Percentiles rank a stretch among this genome's conserved stretches.
These are phyloP conservation scores for Xylariaceae sp. DNA, from an alignment of 2,329 filamentous ascomycete species.

Conservation along the genomic window DNA sequence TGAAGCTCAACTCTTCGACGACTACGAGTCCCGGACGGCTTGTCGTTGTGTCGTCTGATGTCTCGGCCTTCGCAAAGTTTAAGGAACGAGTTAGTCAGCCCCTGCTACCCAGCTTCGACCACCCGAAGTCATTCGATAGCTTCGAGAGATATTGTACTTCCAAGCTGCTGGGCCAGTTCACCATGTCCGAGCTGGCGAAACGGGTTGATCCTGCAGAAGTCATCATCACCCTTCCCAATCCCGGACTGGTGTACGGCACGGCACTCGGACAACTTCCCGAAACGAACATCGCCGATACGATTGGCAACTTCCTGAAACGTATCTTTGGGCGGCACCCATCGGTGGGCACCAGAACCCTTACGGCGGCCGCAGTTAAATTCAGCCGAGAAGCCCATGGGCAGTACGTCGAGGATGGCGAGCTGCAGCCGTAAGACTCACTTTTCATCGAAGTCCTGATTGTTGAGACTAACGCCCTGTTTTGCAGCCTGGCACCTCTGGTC, in stretches of 20 bases:
- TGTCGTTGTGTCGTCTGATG: slow-evolving; percentile 22
- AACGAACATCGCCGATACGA: too few species aligned
- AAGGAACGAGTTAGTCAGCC: slow-evolving; percentile 4
- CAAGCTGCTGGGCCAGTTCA: slow-evolving; percentile 26
- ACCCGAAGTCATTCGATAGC: not conserved
- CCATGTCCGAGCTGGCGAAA: slow-evolving; percentile 22
- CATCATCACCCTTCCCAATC: slow-evolving; percentile 8
- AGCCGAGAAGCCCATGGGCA: slow-evolving; percentile 11
- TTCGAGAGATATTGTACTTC: slow-evolving; percentile 13
- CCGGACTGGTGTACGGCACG: slow-evolving; percentile 11
- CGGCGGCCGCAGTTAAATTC: slow-evolving; percentile 5
- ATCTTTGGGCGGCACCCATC: slow-evolving; percentile 3
- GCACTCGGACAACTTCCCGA: not conserved
- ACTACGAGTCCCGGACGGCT: not conserved
- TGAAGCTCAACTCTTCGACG: slow-evolving; percentile 41
- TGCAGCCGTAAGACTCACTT: slow-evolving; percentile 16
- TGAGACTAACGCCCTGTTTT: too few species aligned
- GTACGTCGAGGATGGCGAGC: slow-evolving; percentile 12
- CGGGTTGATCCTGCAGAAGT: slow-evolving; percentile 14
- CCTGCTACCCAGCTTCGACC: slow-evolving; percentile 10
- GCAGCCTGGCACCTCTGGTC: too few species aligned
- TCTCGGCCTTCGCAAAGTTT: slow-evolving; percentile 16
- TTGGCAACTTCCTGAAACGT: not conserved
- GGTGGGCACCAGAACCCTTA: slow-evolving; percentile 8
- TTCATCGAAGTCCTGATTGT: too few species aligned